Conservation (phyloP, 805 yeast species). For the Myxozyma udenii region DNA sequence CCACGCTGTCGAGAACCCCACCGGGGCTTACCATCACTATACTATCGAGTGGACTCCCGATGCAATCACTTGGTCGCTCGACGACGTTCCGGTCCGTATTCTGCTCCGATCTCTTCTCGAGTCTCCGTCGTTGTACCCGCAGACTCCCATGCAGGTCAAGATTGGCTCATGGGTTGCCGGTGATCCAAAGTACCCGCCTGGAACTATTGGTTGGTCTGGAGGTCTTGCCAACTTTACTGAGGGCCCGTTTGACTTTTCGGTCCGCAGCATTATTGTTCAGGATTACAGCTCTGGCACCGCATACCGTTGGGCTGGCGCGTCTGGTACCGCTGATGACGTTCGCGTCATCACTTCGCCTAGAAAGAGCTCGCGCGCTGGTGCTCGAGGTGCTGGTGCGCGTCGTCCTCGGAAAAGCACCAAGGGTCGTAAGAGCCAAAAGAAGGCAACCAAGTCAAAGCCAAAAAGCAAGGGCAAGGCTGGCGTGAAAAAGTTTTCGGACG, state of each 20-base stretch:
- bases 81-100: conserved; percentile 66
- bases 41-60: conserved; percentile 81
- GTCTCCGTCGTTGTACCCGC: conserved; percentile 66
- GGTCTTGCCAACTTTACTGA: conserved; percentile 62
- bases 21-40: conserved; percentile 64
- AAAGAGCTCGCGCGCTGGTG: too few species aligned
- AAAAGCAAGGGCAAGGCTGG: too few species aligned
- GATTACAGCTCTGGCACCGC: too few species aligned
- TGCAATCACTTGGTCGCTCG: conserved; percentile 63
- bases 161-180: conserved; percentile 55
- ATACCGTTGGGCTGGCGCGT: too few species aligned
- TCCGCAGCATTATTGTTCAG: conserved; percentile 56
- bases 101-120: conserved; percentile 47
- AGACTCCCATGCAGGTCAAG: conserved; percentile 77
- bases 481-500: too few species aligned
- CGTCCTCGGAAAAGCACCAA: too few species aligned
- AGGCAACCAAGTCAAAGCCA: not conserved
- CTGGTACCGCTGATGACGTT: not conserved
- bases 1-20: conserved; percentile 59
- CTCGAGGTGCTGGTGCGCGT: too few species aligned
- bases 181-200: conserved; percentile 48
- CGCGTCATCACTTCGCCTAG: not conserved
- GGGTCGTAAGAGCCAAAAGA: too few species aligned
- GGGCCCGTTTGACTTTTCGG: conserved; percentile 60
- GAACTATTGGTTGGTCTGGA: conserved; percentile 74